Conservation (phyloP, 805 yeast species). For the Ogataea sp. region DNA sequence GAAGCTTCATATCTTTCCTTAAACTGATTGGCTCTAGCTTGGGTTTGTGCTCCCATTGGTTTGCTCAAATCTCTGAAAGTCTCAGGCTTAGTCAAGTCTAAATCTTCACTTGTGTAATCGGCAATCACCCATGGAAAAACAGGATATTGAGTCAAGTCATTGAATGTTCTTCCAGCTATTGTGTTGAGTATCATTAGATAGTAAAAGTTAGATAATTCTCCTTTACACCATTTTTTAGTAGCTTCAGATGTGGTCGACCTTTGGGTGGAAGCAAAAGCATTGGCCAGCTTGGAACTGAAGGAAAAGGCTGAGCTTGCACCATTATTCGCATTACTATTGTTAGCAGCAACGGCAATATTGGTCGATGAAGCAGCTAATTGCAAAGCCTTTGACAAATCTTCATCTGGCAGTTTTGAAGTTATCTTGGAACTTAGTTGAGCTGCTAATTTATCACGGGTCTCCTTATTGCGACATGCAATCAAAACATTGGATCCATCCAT, state of each 20-base stretch:
- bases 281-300: conserved; percentile 34
- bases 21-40: conserved; percentile 52
- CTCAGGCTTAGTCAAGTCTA: conserved; percentile 57
- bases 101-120: conserved; percentile 62
- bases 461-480: conserved; percentile 50
- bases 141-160: conserved; percentile 85
- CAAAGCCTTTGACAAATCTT: conserved; percentile 46
- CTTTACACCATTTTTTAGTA: conserved; percentile 66
- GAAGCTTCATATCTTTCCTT: conserved; percentile 67
- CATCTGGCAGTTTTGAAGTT: conserved; percentile 42
- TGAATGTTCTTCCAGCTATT: conserved; percentile 81
- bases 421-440: conserved; percentile 40
- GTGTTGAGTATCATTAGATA: conserved; percentile 76
- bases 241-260: conserved; percentile 23
- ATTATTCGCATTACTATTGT: no score
- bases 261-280: conserved; percentile 29
- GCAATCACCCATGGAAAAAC: conserved; percentile 89
- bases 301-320: conserved; percentile 6
- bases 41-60: conserved; percentile 87
- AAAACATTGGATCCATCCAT: conserved; percentile 64
- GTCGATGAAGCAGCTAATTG: conserved; percentile 34
- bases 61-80: conserved; percentile 69
- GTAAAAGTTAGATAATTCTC: conserved; percentile 76
- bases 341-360: no score
- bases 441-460: conserved; percentile 50